Conservation (phyloP, 1,139 yeast species). For the Yamadazyma atmosphaerica region DNA sequence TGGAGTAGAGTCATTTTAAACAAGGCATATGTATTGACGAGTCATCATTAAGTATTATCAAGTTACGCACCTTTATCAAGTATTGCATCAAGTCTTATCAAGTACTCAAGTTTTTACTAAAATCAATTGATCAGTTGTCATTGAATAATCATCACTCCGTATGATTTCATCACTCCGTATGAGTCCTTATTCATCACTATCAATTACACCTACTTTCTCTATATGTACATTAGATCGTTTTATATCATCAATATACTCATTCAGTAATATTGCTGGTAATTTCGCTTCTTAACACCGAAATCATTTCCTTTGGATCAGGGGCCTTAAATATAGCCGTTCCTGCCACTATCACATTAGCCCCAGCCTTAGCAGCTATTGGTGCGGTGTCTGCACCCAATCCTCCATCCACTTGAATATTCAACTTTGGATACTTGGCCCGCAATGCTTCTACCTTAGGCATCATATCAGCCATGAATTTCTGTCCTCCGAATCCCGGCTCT, state of each 20-base stretch:
- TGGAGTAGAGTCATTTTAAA: constrained; percentile 63
- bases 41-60: background rate
- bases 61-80: too few species aligned
- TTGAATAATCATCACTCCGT: too few species aligned
- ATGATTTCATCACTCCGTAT: too few species aligned
- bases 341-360: constrained; percentile 97
- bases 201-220: too few species aligned
- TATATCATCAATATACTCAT: constrained; percentile 20
- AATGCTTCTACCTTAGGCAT: constrained; percentile 89
- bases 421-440: constrained; percentile 69
- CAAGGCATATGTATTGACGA: background rate
- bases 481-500: constrained; percentile 99
- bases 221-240: constrained; percentile 2
- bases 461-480: constrained; percentile 91
- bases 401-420: constrained; percentile 95
- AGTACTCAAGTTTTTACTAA: too few species aligned
- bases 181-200: too few species aligned
- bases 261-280: constrained; percentile 44
- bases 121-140: too few species aligned
- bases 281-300: constrained; percentile 60
- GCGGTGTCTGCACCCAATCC: constrained; percentile 88
- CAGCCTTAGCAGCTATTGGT: constrained; percentile 85
- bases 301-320: constrained; percentile 71
- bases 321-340: constrained; percentile 95
- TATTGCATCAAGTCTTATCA: too few species aligned